Percentiles rank a stretch among this genome's conserved stretches.
phyloP scores from a whole-genome alignment of 768 basidiomycete genomes.

The Postia placenta region DNA sequence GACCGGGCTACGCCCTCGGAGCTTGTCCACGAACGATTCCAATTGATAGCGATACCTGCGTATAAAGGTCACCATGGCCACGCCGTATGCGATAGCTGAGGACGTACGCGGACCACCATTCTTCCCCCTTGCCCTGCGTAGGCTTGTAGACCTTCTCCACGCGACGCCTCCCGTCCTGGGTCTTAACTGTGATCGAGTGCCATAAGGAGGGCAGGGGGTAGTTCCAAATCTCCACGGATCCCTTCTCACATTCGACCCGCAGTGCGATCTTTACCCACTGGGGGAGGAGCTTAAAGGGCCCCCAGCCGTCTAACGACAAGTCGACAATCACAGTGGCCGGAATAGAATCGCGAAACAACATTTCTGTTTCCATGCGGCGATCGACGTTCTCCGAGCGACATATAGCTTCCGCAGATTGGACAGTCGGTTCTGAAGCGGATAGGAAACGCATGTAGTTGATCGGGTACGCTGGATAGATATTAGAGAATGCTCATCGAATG shows the following conservation, averaged over 20 bases:
- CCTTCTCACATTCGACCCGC: slow-evolving; percentile 27
- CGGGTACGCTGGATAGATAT: slow-evolving; percentile 30
- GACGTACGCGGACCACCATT: slow-evolving; percentile 36
- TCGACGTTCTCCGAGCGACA: slow-evolving; percentile 25
- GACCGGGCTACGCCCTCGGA: slow-evolving; percentile 34
- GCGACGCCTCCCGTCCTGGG: slow-evolving; percentile 18
- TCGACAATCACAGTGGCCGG: slow-evolving; percentile 6
- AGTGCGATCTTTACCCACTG: slow-evolving; percentile 19
- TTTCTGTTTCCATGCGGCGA: slow-evolving; percentile 18
- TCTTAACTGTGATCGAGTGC: slow-evolving; percentile 40
- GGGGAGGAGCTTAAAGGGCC: slow-evolving; percentile 19
- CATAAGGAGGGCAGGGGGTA: slow-evolving; percentile 35
- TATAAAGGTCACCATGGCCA: no score
- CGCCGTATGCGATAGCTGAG: slow-evolving; percentile 23
- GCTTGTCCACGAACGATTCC: slow-evolving; percentile 48
- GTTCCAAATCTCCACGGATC: slow-evolving; percentile 35
- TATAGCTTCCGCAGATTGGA: slow-evolving; percentile 6
- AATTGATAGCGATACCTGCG: slow-evolving; percentile 46
- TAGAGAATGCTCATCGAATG: no score
- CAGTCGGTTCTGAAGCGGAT: slow-evolving; percentile 6
- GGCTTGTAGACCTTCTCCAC: slow-evolving; percentile 39
- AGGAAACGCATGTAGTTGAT: slow-evolving; percentile 21
- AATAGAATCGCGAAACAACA: slow-evolving; percentile 15
- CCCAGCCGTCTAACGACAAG: slow-evolving; percentile 9
- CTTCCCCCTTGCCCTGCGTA: slow-evolving; percentile 32